These are phyloP conservation scores for Musa troglodytarum DNA, from an alignment of 176 grass and related monocot species.

Conservation along the genomic window DNA sequence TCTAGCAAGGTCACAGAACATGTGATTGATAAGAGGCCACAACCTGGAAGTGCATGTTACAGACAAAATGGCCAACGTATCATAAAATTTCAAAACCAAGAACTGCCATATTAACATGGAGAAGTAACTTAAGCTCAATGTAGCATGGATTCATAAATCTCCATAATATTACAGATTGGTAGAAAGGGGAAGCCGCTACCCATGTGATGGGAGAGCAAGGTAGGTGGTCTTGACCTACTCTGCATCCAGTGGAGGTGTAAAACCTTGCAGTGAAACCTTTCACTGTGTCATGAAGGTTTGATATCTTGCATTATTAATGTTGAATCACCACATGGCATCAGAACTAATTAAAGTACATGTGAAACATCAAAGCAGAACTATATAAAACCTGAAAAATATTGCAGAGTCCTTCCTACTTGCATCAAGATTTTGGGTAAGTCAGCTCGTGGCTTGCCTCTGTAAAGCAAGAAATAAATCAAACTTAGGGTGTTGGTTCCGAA, in stretches of 20 bases:
- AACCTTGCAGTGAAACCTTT: not conserved
- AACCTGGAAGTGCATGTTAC: no score
- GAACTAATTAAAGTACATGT: no score
- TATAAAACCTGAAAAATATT: constrained; percentile 3
- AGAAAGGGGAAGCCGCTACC: not conserved
- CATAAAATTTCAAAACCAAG: no score
- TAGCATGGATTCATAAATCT: not conserved
- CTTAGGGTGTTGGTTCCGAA: not conserved
- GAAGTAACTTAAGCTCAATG: not conserved
- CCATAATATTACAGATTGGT: not conserved
- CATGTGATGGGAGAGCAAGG: not conserved
- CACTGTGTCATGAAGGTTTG: not conserved
- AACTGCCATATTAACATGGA: no score
- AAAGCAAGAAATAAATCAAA: not conserved
- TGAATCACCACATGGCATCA: not conserved
- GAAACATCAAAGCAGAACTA: not conserved
- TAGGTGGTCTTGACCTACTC: not conserved
- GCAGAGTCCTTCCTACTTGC: not conserved
- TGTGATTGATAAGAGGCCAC: no score
- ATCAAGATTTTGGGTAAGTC: not conserved
- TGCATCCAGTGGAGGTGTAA: no score
- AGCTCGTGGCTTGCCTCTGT: constrained; percentile 10
- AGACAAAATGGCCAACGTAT: no score
- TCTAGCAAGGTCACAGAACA: no score
- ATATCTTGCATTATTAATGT: not conserved